A percentile compares a stretch with the other conserved stretches of the same genome.
These are phyloP conservation scores for Pseudonitzschia multiseries DNA, from an alignment of 108 stramenopile species.

Conservation along the genomic window DNA sequence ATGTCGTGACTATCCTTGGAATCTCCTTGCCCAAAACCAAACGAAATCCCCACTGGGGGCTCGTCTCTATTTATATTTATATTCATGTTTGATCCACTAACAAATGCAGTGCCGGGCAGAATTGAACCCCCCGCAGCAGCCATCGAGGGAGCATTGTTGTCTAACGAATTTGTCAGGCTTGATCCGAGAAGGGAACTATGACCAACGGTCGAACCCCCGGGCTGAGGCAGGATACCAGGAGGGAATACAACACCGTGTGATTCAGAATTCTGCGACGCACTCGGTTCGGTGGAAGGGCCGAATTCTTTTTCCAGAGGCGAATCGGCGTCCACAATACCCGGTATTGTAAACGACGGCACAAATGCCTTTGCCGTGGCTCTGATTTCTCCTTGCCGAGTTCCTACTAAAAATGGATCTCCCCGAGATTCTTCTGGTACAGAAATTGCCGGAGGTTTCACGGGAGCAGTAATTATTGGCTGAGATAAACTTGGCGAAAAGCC, in stretches of 20 bases:
- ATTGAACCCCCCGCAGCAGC: conserved; percentile 16
- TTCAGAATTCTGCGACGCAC: not conserved
- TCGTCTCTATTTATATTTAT: too few species aligned
- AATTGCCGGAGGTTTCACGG: not conserved
- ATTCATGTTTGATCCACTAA: not conserved
- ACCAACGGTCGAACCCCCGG: not conserved
- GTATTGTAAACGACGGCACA: conserved; percentile 56
- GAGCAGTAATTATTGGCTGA: not conserved
- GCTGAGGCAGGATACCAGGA: conserved; percentile 9
- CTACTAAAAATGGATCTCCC: not conserved
- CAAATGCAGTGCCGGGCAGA: conserved; percentile 16
- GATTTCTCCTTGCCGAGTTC: conserved; percentile 52
- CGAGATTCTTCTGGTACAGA: not conserved
- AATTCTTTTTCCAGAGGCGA: not conserved
- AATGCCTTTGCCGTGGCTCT: conserved; percentile 77
- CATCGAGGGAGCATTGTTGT: conserved; percentile 6
- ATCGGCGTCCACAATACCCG: not conserved
- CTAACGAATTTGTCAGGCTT: not conserved
- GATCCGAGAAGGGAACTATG: conserved; percentile 16
- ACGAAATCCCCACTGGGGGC: conserved; percentile 6
- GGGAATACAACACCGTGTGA: conserved; percentile 1
- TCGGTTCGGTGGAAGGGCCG: not conserved
- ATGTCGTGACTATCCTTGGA: conserved; percentile 3
- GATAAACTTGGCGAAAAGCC: conserved; percentile 36
- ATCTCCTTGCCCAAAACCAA: conserved; percentile 8